These are phyloP conservation scores for Aspergillus asperescens DNA, from an alignment of 495 filamentous ascomycete genomes.

Conservation along the genomic window DNA sequence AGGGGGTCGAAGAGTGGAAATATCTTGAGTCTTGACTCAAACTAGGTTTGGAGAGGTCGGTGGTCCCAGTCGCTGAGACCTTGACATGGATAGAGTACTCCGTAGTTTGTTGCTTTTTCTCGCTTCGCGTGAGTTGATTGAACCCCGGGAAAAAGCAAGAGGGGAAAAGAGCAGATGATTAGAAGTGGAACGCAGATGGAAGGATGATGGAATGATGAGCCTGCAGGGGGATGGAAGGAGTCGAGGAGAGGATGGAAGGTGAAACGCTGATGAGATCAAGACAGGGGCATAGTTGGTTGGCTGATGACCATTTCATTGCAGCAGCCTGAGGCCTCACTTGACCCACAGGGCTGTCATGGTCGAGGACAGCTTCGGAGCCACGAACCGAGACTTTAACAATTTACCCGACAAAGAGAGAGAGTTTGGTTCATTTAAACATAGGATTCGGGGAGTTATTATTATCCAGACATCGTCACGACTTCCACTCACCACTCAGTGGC, in stretches of 20 bases:
- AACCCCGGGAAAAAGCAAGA: neutral
- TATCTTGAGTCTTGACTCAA: neutral
- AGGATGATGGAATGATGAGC: neutral
- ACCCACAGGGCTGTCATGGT: too few relatives aligned
- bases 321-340: too few relatives aligned
- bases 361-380: too few relatives aligned
- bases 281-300: neutral
- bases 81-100: neutral
- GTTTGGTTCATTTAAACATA: too few relatives aligned
- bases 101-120: slow-evolving; percentile 1
- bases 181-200: neutral
- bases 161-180: neutral
- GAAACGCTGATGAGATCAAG: slow-evolving; percentile 1
- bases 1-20: neutral
- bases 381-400: too few relatives aligned
- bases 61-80: neutral
- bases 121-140: neutral
- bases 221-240: neutral
- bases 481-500: neutral
- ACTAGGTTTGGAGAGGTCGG: neutral
- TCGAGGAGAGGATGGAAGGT: neutral
- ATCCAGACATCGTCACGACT: too few relatives aligned
- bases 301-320: too few relatives aligned
- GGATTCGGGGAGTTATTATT: too few relatives aligned
- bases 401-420: too few relatives aligned